Percentiles rank a stretch among this genome's conserved stretches.
These are phyloP conservation scores for Camelina hispida DNA, from an alignment of 345 rosid species.

Conservation along the genomic window DNA sequence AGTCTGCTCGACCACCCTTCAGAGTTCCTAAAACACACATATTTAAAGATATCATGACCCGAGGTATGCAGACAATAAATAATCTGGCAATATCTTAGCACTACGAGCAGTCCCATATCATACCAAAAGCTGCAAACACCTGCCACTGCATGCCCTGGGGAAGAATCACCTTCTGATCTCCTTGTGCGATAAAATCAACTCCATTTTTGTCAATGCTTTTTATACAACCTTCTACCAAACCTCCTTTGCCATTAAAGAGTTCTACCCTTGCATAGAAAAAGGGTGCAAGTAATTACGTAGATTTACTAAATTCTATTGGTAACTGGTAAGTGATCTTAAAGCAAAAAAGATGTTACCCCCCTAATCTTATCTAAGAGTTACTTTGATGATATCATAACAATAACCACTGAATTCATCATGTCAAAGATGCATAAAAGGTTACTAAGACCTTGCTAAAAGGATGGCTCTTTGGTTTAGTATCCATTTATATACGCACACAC, in stretches of 20 bases:
- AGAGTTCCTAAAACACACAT: slow-evolving; percentile 61
- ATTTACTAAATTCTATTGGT: not conserved
- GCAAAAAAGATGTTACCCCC: not conserved
- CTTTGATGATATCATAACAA: not conserved
- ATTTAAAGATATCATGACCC: not conserved
- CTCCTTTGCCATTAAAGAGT: slow-evolving; percentile 95
- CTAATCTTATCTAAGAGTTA: not conserved
- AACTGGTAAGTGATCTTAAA: not conserved
- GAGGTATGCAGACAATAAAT: not conserved
- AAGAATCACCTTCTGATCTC: slow-evolving; percentile 57
- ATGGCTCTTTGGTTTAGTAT: not conserved
- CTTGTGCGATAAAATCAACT: slow-evolving; percentile 67
- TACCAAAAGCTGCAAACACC: slow-evolving; percentile 91
- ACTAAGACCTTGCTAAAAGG: not conserved
- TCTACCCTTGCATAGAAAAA: slow-evolving; percentile 67
- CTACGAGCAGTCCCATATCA: slow-evolving; percentile 28
- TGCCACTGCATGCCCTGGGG: slow-evolving; percentile 73
- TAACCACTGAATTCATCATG: slow-evolving; percentile 1
- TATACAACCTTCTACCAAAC: slow-evolving; percentile 69
- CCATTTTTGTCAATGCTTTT: slow-evolving; percentile 64
- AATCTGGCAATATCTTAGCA: not conserved
- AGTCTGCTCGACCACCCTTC: slow-evolving; percentile 95
- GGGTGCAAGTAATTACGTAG: slow-evolving; percentile 24
- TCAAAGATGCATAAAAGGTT: slow-evolving; percentile 18
- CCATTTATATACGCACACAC: not conserved